phyloP scores from a whole-genome alignment of 306 rosid genomes.

The Vicia sativa region DNA sequence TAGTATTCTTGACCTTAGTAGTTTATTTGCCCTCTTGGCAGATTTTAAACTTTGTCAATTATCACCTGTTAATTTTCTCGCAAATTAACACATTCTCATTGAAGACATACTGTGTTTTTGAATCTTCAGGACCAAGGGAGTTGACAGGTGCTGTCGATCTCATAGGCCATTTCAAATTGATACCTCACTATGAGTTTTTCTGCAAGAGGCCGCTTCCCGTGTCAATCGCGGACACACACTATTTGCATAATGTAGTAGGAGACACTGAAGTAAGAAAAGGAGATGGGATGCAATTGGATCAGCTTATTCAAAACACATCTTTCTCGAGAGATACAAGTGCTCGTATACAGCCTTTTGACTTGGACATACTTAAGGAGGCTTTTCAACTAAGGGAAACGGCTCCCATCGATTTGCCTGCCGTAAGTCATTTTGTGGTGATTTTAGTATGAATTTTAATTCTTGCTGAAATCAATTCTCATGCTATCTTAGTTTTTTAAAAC shows the following conservation, averaged over 20 bases:
- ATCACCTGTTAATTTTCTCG: conserved; percentile 4
- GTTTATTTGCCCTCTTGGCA: too few relatives aligned
- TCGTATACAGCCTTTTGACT: conserved; percentile 80
- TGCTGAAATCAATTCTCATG: conserved; percentile 15
- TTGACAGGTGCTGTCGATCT: conserved; percentile 94
- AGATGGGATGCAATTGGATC: conserved; percentile 97
- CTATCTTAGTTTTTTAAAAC: conserved; percentile 19
- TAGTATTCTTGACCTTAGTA: too few relatives aligned
- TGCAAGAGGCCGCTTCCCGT: conserved; percentile 93
- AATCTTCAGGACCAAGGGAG: conserved; percentile 83
- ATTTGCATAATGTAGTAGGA: conserved; percentile 86
- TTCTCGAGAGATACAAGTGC: conserved; percentile 66
- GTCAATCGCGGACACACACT: conserved; percentile 85
- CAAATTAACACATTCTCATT: not conserved
- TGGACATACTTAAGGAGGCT: conserved; percentile 80
- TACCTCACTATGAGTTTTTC: conserved; percentile 85
- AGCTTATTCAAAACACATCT: conserved; percentile 78
- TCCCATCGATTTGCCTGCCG: conserved; percentile 82
- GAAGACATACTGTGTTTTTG: conserved; percentile 27
- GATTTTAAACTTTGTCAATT: not conserved
- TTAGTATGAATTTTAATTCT: conserved; percentile 28
- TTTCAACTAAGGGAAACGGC: conserved; percentile 82
- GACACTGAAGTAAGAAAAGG: conserved; percentile 97
- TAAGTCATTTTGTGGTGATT: conserved; percentile 51
- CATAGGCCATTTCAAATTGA: conserved; percentile 81